These are phyloP conservation scores for Diaporthe aspalathi DNA, from an alignment of 2,329 filamentous ascomycete genomes.

Conservation along the genomic window DNA sequence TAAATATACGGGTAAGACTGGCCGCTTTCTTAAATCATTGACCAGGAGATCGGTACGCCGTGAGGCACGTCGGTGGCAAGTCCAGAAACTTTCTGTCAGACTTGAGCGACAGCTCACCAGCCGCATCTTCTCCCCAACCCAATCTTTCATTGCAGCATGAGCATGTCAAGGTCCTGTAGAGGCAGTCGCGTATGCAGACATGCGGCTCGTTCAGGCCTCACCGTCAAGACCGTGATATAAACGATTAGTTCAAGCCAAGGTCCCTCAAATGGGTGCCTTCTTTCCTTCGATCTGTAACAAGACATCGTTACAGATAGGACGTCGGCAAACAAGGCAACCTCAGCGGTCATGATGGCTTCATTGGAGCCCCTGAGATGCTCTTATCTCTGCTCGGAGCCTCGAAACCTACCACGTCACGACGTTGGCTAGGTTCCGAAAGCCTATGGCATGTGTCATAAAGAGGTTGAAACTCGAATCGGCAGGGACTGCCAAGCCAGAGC, in stretches of 20 bases:
- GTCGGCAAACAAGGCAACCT: constrained; percentile 13
- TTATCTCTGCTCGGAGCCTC: constrained; percentile 7
- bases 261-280: not conserved
- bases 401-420: constrained; percentile 30
- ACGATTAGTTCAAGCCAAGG: not conserved
- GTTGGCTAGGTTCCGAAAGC: constrained; percentile 24
- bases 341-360: constrained; percentile 20
- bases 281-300: not conserved
- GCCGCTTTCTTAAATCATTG: not conserved
- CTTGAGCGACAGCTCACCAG: not conserved
- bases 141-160: not conserved
- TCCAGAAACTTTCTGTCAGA: not conserved
- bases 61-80: not conserved
- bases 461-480: constrained; percentile 27
- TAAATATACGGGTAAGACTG: not conserved
- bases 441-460: constrained; percentile 29
- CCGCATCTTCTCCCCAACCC: not conserved
- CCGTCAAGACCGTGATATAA: not conserved
- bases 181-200: not conserved
- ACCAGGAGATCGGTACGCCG: not conserved
- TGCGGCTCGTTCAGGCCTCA: not conserved
- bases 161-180: not conserved
- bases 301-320: constrained; percentile 24
- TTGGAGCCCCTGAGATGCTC: constrained; percentile 5
- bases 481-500: constrained; percentile 7